Conservation (phyloP, 2,329 filamentous ascomycete species). For the Penicillium sp. region DNA sequence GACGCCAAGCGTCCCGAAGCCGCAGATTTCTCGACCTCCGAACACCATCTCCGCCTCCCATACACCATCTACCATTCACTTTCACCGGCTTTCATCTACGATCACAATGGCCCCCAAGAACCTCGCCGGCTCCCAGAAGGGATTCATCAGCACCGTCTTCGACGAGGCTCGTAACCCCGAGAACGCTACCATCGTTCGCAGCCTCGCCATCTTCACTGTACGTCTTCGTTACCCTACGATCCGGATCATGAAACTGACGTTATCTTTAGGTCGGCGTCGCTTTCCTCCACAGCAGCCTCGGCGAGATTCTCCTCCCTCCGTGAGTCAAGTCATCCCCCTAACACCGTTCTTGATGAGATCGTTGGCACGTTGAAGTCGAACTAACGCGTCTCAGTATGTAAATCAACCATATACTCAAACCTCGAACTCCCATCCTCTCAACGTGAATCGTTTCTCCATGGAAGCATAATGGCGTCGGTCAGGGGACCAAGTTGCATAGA, state of each 20-base stretch:
- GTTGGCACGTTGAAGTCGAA: background rate
- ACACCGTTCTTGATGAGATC: background rate
- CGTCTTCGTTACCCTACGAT: slow-evolving; percentile 31
- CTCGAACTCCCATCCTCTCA: background rate
- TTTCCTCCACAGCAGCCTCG: slow-evolving; percentile 67
- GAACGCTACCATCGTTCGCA: slow-evolving; percentile 68
- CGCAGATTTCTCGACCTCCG: slow-evolving; percentile 35
- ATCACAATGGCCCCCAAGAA: slow-evolving; percentile 65
- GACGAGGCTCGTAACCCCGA: slow-evolving; percentile 65
- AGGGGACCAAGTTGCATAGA: slow-evolving; percentile 14
- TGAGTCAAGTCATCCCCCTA: slow-evolving; percentile 33
- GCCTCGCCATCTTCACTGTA: slow-evolving; percentile 68
- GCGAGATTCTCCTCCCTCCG: slow-evolving; percentile 67
- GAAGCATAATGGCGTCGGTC: slow-evolving; percentile 22
- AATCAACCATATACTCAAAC: slow-evolving; percentile 1
- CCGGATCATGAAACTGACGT: background rate
- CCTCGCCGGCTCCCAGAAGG: slow-evolving; percentile 45
- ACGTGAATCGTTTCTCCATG: slow-evolving; percentile 7
- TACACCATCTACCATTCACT: slow-evolving; percentile 5
- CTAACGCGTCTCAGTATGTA: slow-evolving; percentile 16
- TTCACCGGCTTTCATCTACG: background rate
- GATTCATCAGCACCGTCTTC: slow-evolving; percentile 61
- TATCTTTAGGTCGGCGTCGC: slow-evolving; percentile 60
- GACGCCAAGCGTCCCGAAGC: slow-evolving; percentile 20
- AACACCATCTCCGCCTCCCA: slow-evolving; percentile 6